These are phyloP conservation scores for Cercospora nicotianae DNA, from an alignment of 2,329 filamentous ascomycete genomes.

Conservation along the genomic window DNA sequence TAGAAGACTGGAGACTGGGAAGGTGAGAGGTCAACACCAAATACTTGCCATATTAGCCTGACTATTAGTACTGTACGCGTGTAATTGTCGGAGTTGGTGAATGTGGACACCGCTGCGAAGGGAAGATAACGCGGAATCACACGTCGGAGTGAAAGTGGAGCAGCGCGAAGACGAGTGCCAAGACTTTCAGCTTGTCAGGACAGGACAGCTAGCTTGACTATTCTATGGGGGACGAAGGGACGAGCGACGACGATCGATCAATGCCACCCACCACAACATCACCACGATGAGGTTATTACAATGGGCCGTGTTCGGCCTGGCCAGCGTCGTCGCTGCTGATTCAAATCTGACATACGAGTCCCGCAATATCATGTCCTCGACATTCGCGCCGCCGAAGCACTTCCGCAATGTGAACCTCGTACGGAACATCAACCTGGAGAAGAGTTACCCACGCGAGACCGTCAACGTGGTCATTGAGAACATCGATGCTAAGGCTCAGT, in stretches of 20 bases:
- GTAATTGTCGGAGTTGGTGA: not conserved
- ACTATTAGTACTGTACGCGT: not conserved
- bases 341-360: constrained; percentile 59
- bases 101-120: not conserved
- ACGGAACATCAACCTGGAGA: constrained; percentile 86
- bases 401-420: constrained; percentile 94
- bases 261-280: constrained; percentile 15
- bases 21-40: not conserved
- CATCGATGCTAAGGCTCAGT: constrained; percentile 72
- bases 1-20: not conserved
- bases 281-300: constrained; percentile 35
- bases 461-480: constrained; percentile 97
- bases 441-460: constrained; percentile 84
- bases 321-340: constrained; percentile 56
- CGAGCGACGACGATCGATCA: not conserved
- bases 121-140: not conserved
- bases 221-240: not conserved
- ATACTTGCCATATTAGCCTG: not conserved
- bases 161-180: not conserved
- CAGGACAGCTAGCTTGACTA: constrained; percentile 9
- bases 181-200: constrained; percentile 3
- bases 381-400: constrained; percentile 81
- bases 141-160: constrained; percentile 1
- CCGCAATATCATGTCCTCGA: constrained; percentile 49
- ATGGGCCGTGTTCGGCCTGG: constrained; percentile 46